phyloP scores from a whole-genome alignment of 2,329 filamentous ascomycete genomes.

The Colletotrichum nymphaeae region DNA sequence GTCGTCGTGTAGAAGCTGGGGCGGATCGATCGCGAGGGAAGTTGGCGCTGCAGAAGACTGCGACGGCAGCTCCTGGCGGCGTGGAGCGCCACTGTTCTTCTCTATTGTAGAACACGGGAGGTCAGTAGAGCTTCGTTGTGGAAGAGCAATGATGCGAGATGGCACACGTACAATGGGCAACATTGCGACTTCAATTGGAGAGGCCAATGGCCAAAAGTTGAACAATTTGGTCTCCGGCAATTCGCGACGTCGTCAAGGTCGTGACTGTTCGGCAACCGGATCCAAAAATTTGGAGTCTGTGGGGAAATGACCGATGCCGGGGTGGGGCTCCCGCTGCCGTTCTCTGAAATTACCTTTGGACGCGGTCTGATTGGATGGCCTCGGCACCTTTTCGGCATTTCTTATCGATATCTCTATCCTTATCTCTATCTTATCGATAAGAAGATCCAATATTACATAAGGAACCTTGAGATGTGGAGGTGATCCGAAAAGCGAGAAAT shows the following conservation, averaged over 20 bases:
- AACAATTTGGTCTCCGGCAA: not conserved
- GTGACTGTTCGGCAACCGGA: not conserved
- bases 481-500: not conserved
- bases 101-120: constrained; percentile 32
- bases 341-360: constrained; percentile 16
- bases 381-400: not conserved
- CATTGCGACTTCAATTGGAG: not conserved
- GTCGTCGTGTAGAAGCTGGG: constrained; percentile 24
- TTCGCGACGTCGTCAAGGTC: constrained; percentile 20
- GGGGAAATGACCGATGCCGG: constrained; percentile 12
- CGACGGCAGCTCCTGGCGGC: constrained; percentile 52
- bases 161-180: constrained; percentile 31
- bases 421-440: not conserved
- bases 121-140: not conserved
- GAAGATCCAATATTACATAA: too few relatives aligned
- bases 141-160: not conserved
- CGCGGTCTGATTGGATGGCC: constrained; percentile 8
- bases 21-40: constrained; percentile 16
- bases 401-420: too few relatives aligned
- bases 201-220: constrained; percentile 12
- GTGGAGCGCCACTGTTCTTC: constrained; percentile 43
- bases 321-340: constrained; percentile 19
- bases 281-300: constrained; percentile 28
- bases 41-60: constrained; percentile 55
- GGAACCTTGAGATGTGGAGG: too few relatives aligned